Percentiles rank a stretch among this genome's conserved stretches.
phyloP scores from a whole-genome alignment of 2,329 filamentous ascomycete genomes.

The Apiospora arundinis region DNA sequence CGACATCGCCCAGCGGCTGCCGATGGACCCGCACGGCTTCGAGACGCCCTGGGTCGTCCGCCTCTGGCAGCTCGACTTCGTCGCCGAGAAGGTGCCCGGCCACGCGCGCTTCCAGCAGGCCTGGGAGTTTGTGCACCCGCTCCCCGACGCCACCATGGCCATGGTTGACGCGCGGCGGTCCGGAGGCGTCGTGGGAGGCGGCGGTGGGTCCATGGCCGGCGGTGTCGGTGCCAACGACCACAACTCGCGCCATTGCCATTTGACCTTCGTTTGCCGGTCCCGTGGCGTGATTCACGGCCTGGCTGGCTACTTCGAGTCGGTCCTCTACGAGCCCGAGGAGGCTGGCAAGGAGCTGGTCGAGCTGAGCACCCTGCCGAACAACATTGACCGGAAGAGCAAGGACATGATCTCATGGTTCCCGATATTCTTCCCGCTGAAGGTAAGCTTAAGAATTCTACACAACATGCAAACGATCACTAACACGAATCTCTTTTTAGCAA shows the following conservation, averaged over 20 bases:
- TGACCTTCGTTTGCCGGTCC: slow-evolving; percentile 79
- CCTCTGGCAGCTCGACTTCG: slow-evolving; percentile 86
- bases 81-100: slow-evolving; percentile 68
- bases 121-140: slow-evolving; percentile 82
- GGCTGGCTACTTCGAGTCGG: slow-evolving; percentile 94
- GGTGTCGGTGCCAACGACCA: slow-evolving; percentile 88
- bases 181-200: slow-evolving; percentile 69
- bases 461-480: not conserved
- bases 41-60: slow-evolving; percentile 96
- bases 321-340: slow-evolving; percentile 72
- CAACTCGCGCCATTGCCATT: slow-evolving; percentile 80
- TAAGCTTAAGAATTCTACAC: slow-evolving; percentile 47
- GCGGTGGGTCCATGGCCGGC: slow-evolving; percentile 75
- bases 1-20: slow-evolving; percentile 72
- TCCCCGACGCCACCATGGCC: slow-evolving; percentile 64
- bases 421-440: slow-evolving; percentile 96
- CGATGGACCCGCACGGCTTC: slow-evolving; percentile 73
- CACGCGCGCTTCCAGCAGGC: slow-evolving; percentile 73
- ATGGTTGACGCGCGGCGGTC: slow-evolving; percentile 62
- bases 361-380: slow-evolving; percentile 89
- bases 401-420: slow-evolving; percentile 99
- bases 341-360: slow-evolving; percentile 67
- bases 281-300: slow-evolving; percentile 89
- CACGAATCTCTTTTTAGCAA: slow-evolving; percentile 56
- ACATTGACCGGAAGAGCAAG: slow-evolving; percentile 89